These are phyloP conservation scores for Lecanosticta acicola DNA, from an alignment of 2,329 filamentous ascomycete genomes.

Conservation along the genomic window DNA sequence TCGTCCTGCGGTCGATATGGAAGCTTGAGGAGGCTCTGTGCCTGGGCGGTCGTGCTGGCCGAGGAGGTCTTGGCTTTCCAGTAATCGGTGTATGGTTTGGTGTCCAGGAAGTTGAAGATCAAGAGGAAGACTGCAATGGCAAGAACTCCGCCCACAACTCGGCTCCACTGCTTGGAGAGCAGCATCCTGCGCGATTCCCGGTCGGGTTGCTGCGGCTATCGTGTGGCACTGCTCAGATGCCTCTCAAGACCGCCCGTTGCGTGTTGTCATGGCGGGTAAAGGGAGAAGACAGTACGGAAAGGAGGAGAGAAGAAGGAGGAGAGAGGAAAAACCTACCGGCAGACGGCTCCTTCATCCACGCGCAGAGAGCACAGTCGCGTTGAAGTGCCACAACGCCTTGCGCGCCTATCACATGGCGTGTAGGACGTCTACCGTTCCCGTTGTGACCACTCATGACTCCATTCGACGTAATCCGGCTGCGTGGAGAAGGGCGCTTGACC, in stretches of 20 bases:
- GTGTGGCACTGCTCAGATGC: too few species aligned
- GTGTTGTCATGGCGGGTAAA: background rate
- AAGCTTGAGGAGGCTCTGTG: background rate
- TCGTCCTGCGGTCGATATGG: background rate
- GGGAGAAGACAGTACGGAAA: background rate
- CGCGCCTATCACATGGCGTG: too few species aligned
- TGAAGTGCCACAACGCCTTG: too few species aligned
- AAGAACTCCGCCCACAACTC: constrained; percentile 5
- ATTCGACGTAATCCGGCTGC: too few species aligned
- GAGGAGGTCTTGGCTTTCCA: background rate
- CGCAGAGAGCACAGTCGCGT: background rate
- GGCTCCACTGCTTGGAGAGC: constrained; percentile 12
- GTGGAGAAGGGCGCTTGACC: too few species aligned
- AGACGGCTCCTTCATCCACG: background rate
- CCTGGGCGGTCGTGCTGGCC: background rate
- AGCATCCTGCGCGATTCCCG: constrained; percentile 4
- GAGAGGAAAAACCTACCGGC: background rate
- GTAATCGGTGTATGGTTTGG: background rate
- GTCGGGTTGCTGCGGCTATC: background rate
- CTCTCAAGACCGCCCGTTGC: background rate
- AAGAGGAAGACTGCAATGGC: constrained; percentile 4
- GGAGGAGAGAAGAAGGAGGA: background rate
- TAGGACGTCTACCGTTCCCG: too few species aligned
- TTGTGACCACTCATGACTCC: too few species aligned
- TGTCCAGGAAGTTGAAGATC: constrained; percentile 4